phyloP scores from a whole-genome alignment of 2,329 filamentous ascomycete species.

The Colletotrichum eremochloae region DNA sequence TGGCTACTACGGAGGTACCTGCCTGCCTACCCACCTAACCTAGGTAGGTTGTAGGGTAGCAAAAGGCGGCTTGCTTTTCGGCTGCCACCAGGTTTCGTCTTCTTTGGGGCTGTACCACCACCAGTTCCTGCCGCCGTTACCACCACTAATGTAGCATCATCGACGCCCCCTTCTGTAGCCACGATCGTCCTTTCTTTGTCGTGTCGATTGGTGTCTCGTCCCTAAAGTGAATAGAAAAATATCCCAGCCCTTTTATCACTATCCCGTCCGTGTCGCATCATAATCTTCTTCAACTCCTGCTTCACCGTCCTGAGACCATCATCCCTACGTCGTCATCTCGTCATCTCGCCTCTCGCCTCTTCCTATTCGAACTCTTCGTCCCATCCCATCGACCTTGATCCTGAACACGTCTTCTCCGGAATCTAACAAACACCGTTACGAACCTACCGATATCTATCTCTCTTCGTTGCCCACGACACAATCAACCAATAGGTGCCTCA shows the following conservation, averaged over 20 bases:
- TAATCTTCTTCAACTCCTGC: constrained; percentile 1
- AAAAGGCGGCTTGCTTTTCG: not conserved
- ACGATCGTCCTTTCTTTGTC: not conserved
- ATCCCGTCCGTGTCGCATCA: not conserved
- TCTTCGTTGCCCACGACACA: not conserved
- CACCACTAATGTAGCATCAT: not conserved
- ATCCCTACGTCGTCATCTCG: constrained; percentile 12
- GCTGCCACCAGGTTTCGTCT: not conserved
- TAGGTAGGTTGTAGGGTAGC: no score
- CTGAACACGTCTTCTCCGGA: not conserved
- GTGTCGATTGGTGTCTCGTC: not conserved
- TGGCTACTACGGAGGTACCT: no score
- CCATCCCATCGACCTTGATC: not conserved
- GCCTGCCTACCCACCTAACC: no score
- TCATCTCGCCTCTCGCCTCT: constrained; percentile 2
- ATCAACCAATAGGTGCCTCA: not conserved
- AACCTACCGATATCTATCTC: not conserved
- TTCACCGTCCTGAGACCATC: not conserved
- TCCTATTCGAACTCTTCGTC: not conserved
- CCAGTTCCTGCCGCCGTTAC: not conserved
- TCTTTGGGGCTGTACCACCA: not conserved
- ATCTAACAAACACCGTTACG: not conserved
- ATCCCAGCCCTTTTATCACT: not conserved
- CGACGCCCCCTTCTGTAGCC: no score
- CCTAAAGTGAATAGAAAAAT: not conserved